These are phyloP conservation scores for Backusella liffmaniae DNA, from an alignment of 192 early-diverging fungal species.

Conservation along the genomic window DNA sequence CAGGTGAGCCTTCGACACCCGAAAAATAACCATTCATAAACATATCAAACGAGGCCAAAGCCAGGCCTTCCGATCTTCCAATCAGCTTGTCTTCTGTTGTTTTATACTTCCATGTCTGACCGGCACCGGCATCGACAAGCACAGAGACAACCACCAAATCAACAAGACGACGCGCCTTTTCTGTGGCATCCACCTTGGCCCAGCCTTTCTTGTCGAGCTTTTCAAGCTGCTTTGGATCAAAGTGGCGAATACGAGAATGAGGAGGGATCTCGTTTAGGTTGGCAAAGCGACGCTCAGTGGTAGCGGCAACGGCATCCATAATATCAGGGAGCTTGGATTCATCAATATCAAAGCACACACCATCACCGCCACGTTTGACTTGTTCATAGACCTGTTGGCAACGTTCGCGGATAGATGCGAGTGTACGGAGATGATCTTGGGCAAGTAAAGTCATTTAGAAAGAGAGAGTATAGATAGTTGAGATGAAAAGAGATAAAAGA, in stretches of 20 bases:
- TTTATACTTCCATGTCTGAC: constrained; percentile 75
- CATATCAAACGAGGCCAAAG: constrained; percentile 81
- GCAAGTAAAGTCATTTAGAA: constrained; percentile 22
- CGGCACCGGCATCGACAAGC: constrained; percentile 91
- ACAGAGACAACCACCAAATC: constrained; percentile 91
- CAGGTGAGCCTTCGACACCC: constrained; percentile 42
- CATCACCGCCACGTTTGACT: constrained; percentile 50
- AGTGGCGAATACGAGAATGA: constrained; percentile 89
- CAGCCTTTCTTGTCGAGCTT: constrained; percentile 44
- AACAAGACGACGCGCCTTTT: constrained; percentile 66
- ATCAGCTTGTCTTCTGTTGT: constrained; percentile 43
- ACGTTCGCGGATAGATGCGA: constrained; percentile 75
- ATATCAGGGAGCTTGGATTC: constrained; percentile 59
- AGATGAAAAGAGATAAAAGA: neutral
- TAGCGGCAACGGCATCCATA: constrained; percentile 61
- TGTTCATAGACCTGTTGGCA: constrained; percentile 60
- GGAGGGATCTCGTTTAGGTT: constrained; percentile 69
- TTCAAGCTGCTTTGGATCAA: constrained; percentile 50
- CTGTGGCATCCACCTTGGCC: constrained; percentile 36
- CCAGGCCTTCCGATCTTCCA: constrained; percentile 82
- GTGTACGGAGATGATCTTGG: constrained; percentile 59
- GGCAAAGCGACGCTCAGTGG: constrained; percentile 72
- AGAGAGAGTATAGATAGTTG: neutral
- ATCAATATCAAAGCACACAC: constrained; percentile 70
- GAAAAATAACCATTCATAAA: constrained; percentile 82